A percentile compares a stretch with the other conserved stretches of the same genome.
phyloP scores from a whole-genome alignment of 2,329 filamentous ascomycete species.

The Diaporthe ilicicola region DNA sequence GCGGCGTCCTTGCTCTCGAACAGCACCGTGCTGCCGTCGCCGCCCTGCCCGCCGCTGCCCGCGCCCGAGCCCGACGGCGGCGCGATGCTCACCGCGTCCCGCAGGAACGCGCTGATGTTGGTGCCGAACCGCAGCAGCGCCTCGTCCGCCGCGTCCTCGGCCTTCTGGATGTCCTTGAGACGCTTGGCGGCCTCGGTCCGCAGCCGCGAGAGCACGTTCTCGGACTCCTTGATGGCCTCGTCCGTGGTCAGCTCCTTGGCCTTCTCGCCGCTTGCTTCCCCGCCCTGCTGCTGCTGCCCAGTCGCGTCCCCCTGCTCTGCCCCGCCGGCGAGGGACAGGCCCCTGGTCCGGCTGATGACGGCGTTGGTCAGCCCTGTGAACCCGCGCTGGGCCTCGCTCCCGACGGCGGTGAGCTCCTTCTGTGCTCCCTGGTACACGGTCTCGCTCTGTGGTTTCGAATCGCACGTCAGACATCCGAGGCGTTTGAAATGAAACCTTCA shows the following conservation, averaged over 20 bases:
- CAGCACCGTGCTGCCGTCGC: slow-evolving; percentile 69
- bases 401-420: slow-evolving; percentile 82
- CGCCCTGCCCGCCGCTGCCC: slow-evolving; percentile 33
- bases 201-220: slow-evolving; percentile 79
- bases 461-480: neutral
- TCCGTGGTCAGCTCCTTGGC: slow-evolving; percentile 50
- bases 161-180: slow-evolving; percentile 87
- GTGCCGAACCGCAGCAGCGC: slow-evolving; percentile 90
- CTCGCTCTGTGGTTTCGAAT: slow-evolving; percentile 67
- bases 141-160: slow-evolving; percentile 96
- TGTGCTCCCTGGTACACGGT: slow-evolving; percentile 83
- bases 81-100: slow-evolving; percentile 88
- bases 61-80: slow-evolving; percentile 67
- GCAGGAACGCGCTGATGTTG: slow-evolving; percentile 88
- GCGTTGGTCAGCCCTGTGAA: slow-evolving; percentile 74
- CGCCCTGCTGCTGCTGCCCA: slow-evolving; percentile 40
- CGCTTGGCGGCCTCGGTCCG: slow-evolving; percentile 81
- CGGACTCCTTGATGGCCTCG: slow-evolving; percentile 56
- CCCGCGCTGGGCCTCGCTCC: slow-evolving; percentile 83
- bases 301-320: slow-evolving; percentile 39
- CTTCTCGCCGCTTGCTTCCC: slow-evolving; percentile 52
- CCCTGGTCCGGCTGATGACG: slow-evolving; percentile 77
- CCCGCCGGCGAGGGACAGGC: slow-evolving; percentile 69
- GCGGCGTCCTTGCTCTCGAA: slow-evolving; percentile 94
- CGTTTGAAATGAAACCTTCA: neutral